Base-by-base conservation (phyloP, 2,329 filamentous ascomycete genomes). In the Xylaria sp. region DNA sequence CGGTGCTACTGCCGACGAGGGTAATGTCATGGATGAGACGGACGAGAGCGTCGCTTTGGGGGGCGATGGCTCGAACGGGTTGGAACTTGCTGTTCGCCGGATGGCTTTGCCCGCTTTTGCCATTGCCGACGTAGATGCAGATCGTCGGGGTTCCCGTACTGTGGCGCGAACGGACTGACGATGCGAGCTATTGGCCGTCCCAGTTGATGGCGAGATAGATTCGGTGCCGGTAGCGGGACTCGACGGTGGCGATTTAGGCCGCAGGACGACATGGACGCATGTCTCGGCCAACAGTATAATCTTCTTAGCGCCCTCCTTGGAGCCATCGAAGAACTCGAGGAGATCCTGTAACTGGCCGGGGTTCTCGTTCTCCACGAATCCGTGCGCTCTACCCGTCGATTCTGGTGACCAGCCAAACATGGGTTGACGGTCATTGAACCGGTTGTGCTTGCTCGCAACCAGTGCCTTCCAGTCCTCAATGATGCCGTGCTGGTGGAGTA, bases 401-500 rank as follows among this genome's bases (percentile, higher is more conserved):
- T 82, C 83, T 1, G 81, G 77, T 57, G 84, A 81, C 87, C 87
- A 90, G 55, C 85, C 79, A 68, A 85, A 83, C 63, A 87, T 83
- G 17, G 84, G 80, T 64, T 88, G 82, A 68, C 85, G 76, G 29
- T 79, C 75, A 40, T 77, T 72, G 58, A 84, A 76, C n/a, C 81
- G 71, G 15, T 76, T 75, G 47, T 80, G 74, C 57, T 77, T 78
- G 31, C 73, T 81, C 62, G 76, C 77, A 49, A 86, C 78, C 31
- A 88, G 74, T 0, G 80, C 78, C 63, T 87, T 85, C 87, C 87
- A 90, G 4, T 85, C 84, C 53, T 83, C 81, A 64, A 83, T 81
- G 43, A 89, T 83, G 33, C 83, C 80, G 1, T 86, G 83, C 70
- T 90, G 87, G 69, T 89, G 87, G n/a, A 90, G 77, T 10, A 90